Conservation (phyloP, 345 rosid species). For the Citrus cavaleriei region DNA sequence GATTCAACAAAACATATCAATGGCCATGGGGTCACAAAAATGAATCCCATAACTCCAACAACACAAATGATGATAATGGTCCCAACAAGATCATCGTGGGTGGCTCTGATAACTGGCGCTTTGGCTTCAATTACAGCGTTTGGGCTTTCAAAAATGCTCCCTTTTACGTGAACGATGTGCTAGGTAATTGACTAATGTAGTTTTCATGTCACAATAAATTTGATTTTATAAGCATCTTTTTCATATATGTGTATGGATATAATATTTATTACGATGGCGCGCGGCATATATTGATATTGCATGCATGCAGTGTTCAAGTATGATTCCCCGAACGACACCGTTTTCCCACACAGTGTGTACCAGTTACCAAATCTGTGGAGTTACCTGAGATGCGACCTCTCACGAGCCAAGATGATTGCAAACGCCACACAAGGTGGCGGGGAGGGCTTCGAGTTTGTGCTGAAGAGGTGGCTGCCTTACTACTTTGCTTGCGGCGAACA, state of each 20-base stretch:
- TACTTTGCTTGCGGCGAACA: conserved; percentile 70
- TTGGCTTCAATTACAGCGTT: conserved; percentile 50
- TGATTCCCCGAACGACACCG: conserved; percentile 46
- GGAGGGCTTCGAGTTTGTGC: conserved; percentile 55
- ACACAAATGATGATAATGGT: not conserved
- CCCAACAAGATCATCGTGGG: conserved; percentile 56
- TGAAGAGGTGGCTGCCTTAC: conserved; percentile 40
- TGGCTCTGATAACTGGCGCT: conserved; percentile 58
- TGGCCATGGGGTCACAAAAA: conserved; percentile 19
- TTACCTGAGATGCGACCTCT: conserved; percentile 46
- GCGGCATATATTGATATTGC: too few species aligned
- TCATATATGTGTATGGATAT: too few species aligned
- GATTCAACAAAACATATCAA: conserved; percentile 21
- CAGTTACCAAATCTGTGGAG: conserved; percentile 45
- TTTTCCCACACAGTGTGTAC: conserved; percentile 62
- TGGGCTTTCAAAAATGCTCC: conserved; percentile 67
- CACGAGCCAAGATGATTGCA: conserved; percentile 46
- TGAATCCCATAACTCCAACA: conserved; percentile 9
- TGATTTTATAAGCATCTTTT: not conserved
- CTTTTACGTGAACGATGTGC: conserved; percentile 53
- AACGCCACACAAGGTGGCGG: conserved; percentile 49
- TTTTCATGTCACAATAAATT: not conserved
- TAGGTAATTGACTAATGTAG: conserved; percentile 32
- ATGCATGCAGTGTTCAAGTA: conserved; percentile 59
- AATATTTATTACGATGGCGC: too few species aligned